These are phyloP conservation scores for Colletotrichum phormii DNA, from an alignment of 2,329 filamentous ascomycete genomes.

Conservation along the genomic window DNA sequence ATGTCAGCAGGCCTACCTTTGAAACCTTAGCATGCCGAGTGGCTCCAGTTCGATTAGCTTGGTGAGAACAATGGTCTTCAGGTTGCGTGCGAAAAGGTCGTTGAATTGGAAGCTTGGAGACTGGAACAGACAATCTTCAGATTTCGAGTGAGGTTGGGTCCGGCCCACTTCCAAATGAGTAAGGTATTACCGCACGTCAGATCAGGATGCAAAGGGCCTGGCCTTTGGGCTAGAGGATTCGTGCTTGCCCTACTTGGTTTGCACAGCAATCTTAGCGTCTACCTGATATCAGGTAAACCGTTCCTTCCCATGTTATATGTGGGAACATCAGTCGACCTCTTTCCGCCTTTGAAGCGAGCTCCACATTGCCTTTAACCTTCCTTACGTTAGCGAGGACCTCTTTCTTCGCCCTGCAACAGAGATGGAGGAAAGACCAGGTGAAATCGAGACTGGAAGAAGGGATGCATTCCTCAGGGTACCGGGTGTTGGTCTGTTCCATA, in stretches of 20 bases:
- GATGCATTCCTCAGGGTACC: not conserved
- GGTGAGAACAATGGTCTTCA: too few relatives aligned
- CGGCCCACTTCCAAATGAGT: too few relatives aligned
- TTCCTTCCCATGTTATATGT: not conserved
- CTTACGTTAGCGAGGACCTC: not conserved
- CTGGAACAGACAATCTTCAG: too few relatives aligned
- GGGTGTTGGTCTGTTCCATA: not conserved
- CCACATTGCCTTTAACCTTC: not conserved
- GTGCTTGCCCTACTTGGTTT: not conserved
- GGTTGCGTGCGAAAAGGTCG: too few relatives aligned
- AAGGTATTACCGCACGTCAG: not conserved
- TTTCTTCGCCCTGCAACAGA: not conserved
- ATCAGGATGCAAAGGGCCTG: not conserved
- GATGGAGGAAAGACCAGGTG: not conserved
- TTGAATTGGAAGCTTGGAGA: too few relatives aligned
- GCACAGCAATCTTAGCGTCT: conserved; percentile 10
- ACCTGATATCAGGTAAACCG: not conserved
- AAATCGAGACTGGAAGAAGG: not conserved
- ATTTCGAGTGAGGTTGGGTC: not conserved
- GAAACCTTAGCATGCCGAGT: too few relatives aligned
- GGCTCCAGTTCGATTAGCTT: too few relatives aligned
- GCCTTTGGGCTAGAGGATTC: not conserved
- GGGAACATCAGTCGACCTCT: not conserved
- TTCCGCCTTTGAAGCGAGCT: not conserved
- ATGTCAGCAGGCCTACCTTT: too few relatives aligned